phyloP scores from a whole-genome alignment of 495 filamentous ascomycete species.

The Talaromyces nanjingensis region DNA sequence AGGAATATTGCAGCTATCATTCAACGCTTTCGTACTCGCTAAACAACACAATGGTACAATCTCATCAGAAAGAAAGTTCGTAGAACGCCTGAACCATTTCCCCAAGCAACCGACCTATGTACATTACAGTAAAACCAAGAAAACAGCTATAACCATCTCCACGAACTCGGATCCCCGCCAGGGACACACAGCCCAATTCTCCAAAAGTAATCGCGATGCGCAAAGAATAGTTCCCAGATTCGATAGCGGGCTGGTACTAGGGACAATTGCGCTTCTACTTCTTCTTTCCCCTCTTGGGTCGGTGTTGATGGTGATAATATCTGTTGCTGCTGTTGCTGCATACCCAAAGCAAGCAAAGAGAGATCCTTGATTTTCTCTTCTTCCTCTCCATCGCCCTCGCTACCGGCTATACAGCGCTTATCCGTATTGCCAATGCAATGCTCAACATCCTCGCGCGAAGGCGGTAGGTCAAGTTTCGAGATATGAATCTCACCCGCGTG shows the following conservation, averaged over 20 bases:
- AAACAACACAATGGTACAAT: not conserved
- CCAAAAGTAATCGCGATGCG: slow-evolving; percentile 97
- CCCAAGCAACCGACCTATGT: not conserved
- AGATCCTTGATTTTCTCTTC: slow-evolving; percentile 7
- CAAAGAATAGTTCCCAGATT: slow-evolving; percentile 87
- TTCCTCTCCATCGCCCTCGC: slow-evolving; percentile 12
- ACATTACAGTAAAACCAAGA: not conserved
- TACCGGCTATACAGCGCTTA: slow-evolving; percentile 57
- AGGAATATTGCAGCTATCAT: not conserved
- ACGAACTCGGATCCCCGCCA: slow-evolving; percentile 66
- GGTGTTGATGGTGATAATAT: slow-evolving; percentile 11
- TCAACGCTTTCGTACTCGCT: not conserved
- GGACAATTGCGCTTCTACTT: slow-evolving; percentile 18
- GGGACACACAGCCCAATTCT: slow-evolving; percentile 84
- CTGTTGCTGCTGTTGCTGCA: slow-evolving; percentile 15
- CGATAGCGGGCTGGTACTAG: slow-evolving; percentile 57
- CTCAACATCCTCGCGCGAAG: slow-evolving; percentile 56
- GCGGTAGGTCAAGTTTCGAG: slow-evolving; percentile 58
- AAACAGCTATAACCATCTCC: slow-evolving; percentile 33
- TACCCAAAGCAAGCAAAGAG: slow-evolving; percentile 9
- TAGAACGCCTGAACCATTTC: not conserved
- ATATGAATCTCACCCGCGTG: slow-evolving; percentile 89
- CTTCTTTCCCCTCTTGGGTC: slow-evolving; percentile 9
- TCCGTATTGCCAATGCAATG: slow-evolving; percentile 69
- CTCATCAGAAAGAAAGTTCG: not conserved